Base-by-base conservation (phyloP, 192 early-diverging fungal species). In the Coemansia sp. region DNA sequence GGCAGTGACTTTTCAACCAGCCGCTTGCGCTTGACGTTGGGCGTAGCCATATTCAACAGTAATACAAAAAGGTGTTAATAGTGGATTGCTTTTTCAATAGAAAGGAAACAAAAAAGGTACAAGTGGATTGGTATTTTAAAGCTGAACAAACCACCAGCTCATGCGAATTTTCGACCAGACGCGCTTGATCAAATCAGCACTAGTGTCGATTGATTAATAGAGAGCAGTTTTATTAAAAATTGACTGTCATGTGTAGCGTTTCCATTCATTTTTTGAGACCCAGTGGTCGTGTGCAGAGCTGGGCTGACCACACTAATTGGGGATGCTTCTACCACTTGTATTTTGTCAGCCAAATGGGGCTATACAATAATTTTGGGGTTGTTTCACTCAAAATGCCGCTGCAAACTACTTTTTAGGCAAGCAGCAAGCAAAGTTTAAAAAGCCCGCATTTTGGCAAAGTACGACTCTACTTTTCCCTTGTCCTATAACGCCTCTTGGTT, bases 1-100 rank as follows among this genome's bases (percentile, higher is more conserved):
- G 82, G 79, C 36, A 82, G 62, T 17, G 59, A 67, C 44, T 68
- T 69, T 28, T 82, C 74, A 46, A 75, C 67, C 8, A 76, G 66
- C 25, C 75, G 61, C 62, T 69, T 70, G 66, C 72, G 71, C 58
- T 78, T 74, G 58, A 64, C 25, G 23, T 23, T 64, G 25, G 69
- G 36, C 1, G 69, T 65, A 1, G 74, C 57, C 74, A 79, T 78
- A 53, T 4, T 18, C 18, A 34, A 34, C 31, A 34, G 31, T 34
- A 34, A 34, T 34, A 34, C 31, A 44, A 44, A 42, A 44, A 44
- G 21, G 15, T n/a, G 15, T n/a, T 44, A 44, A 44, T 15, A 44
- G 40, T 34, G 31, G 31, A 34, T 34, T 34, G 31, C 31, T 34
- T 34, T 26, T 34, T 34, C 31, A 34, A 34, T 34, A 34, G n/a